Evolutionary conservation across 1,284 basidiomycete species (phyloP), one percentile per base, ranked within the genome.

Genomic region (Moesziomyces aphidis): DNA sequence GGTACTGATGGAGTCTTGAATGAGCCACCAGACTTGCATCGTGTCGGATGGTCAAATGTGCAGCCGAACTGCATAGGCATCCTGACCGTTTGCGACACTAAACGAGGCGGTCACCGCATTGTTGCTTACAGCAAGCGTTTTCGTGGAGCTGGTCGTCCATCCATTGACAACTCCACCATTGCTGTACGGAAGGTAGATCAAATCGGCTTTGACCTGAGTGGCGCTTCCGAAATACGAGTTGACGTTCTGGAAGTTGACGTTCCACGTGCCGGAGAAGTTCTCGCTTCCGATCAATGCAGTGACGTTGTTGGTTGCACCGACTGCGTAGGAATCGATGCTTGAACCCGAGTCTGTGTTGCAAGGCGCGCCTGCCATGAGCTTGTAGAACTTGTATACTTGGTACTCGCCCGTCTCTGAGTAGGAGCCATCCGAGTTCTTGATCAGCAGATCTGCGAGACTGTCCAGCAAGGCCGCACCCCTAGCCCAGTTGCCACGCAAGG

Each of bases 401-500:
- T 50, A 61, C 48, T 61, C 60, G 46, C 60, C 60, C 21, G 46
- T 61, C 19, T 9, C 6, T 24, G 52, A 55, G 53, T 61, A 61
- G 13, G 52, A 45, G 46, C 60, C 60, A 23, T 61, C 60, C 4
- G 52, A 43, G 26, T 61, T 55, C 28, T 61, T 50, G 47, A 61
- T 61, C 15, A 61, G 60, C 24, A 61, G 46, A 7, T 22, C 52
- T 7, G 60, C 60, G 4, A 61, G 53, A 26, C 31, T 22, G 46
- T 61, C 53, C 13, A 50, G 51, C 46, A 61, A 19, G 6, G 31
- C 42, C 17, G 60, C 51, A 24, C 60, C 60, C 5, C 60, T 6
- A n/a, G 51, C 60, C 60, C 60, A 61, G 47, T 61, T 61, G 31
- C 60, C 61, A 15, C 57, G 57, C 44, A 59, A 21, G 1, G 43